A percentile compares a stretch with the other conserved stretches of the same genome.
Conservation (phyloP, 805 yeast genomes). For the Monosporozyma unispora region DNA sequence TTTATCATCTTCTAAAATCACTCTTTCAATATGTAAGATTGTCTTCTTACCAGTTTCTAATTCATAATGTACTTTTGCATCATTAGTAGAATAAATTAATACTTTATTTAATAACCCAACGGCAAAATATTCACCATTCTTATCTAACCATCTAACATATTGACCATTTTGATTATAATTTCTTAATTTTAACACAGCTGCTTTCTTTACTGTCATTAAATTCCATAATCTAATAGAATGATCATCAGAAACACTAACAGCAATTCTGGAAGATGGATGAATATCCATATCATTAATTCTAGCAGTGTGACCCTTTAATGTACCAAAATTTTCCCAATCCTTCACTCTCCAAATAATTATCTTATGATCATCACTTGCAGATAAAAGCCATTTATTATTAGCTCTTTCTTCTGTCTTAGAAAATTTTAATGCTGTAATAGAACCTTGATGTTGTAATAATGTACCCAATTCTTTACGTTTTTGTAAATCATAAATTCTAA, state of each 20-base stretch:
- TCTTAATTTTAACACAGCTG: constrained; percentile 68
- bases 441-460: constrained; percentile 79
- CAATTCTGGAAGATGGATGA: constrained; percentile 85
- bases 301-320: constrained; percentile 82
- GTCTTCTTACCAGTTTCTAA: constrained; percentile 41
- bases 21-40: constrained; percentile 58
- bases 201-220: constrained; percentile 91
- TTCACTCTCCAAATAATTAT: constrained; percentile 89
- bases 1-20: constrained; percentile 34
- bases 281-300: constrained; percentile 76
- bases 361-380: constrained; percentile 86
- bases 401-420: constrained; percentile 38
- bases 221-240: constrained; percentile 86
- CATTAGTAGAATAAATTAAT: constrained; percentile 53
- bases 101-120: constrained; percentile 66
- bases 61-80: constrained; percentile 50
- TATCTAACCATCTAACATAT: constrained; percentile 54
- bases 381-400: constrained; percentile 66
- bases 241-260: constrained; percentile 82
- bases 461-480: constrained; percentile 92
- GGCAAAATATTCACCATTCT: constrained; percentile 58
- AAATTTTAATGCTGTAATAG: constrained; percentile 70
- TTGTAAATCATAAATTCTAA: constrained; percentile 87
- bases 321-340: constrained; percentile 92
- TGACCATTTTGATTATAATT: constrained; percentile 61